A percentile compares a stretch with the other conserved stretches of the same genome.
Conservation (phyloP, 2,329 filamentous ascomycete species). For the Elsinoe batatas region DNA sequence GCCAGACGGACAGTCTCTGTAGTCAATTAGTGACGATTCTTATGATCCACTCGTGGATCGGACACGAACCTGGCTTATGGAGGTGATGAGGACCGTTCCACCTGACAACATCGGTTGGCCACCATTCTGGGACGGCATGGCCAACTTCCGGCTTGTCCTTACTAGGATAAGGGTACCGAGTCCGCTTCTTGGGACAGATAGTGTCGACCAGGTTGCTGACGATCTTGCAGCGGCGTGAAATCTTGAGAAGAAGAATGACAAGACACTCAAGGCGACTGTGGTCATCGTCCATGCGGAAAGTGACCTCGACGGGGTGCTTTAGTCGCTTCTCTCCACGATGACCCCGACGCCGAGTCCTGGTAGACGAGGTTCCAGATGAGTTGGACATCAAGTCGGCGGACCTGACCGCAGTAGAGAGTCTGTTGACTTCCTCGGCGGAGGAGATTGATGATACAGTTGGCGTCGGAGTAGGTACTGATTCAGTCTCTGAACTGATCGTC, state of each 20-base stretch:
- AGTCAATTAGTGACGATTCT: conserved; percentile 13
- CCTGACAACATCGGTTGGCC: neutral
- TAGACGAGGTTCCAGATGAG: too few species aligned
- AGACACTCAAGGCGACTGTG: neutral
- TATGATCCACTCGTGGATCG: neutral
- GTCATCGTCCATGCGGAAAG: neutral
- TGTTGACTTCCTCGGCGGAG: too few species aligned
- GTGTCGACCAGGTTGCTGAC: conserved; percentile 69
- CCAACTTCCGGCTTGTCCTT: neutral
- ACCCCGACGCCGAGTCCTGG: too few species aligned
- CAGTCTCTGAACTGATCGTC: neutral
- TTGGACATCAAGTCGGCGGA: too few species aligned
- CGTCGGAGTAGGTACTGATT: too few species aligned
- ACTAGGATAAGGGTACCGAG: conserved; percentile 55
- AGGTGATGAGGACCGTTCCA: conserved; percentile 58
- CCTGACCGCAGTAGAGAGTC: too few species aligned
- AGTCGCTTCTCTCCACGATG: neutral
- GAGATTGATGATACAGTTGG: too few species aligned
- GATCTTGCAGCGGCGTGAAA: conserved; percentile 43
- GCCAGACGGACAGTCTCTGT: conserved; percentile 13
- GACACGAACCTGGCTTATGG: conserved; percentile 50
- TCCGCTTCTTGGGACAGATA: conserved; percentile 68
- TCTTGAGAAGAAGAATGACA: neutral
- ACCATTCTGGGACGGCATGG: neutral
- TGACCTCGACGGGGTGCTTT: neutral